Conservation (phyloP, 83 land plant genomes). For the Picea engelmannii region DNA sequence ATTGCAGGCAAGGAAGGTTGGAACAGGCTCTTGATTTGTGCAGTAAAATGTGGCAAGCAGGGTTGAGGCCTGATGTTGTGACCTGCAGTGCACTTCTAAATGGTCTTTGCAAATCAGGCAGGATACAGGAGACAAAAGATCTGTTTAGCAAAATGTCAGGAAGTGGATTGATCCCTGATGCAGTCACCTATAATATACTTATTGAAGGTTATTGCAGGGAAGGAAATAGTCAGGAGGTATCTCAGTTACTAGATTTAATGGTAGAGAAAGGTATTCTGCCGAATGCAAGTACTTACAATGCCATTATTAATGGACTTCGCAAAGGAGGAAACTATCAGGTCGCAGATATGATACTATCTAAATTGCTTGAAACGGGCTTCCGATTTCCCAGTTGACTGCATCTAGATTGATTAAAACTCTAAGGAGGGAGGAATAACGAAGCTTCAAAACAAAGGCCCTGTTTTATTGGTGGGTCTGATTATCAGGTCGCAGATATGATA, state of each 20-base stretch:
- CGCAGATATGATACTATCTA: too few relatives aligned
- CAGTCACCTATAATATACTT: conserved; percentile 31
- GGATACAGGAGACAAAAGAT: neutral
- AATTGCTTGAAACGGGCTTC: too few relatives aligned
- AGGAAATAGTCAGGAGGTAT: conserved; percentile 23
- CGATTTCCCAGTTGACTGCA: too few relatives aligned
- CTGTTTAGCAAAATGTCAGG: conserved; percentile 26
- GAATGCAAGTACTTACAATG: conserved; percentile 47
- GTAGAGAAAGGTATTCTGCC: conserved; percentile 25
- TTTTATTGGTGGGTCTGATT: neutral
- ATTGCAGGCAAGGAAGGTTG: neutral
- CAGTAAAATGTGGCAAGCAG: conserved; percentile 8
- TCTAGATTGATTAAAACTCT: too few relatives aligned
- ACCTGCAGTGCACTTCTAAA: conserved; percentile 3
- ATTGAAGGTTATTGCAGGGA: conserved; percentile 26
- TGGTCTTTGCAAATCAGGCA: neutral
- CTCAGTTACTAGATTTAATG: conserved; percentile 19
- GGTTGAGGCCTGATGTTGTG: neutral
- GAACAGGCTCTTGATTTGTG: conserved; percentile 8
- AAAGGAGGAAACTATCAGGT: conserved; percentile 20
- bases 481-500: too few relatives aligned
- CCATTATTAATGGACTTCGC: conserved; percentile 48
- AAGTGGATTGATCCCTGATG: conserved; percentile 21
- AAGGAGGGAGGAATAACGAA: too few relatives aligned
- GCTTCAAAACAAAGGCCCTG: too few relatives aligned